Evolutionary conservation across 345 rosid genomes (phyloP), one percentile per base, ranked within the genome.

Genomic region (Eucalyptus pauciflora): DNA sequence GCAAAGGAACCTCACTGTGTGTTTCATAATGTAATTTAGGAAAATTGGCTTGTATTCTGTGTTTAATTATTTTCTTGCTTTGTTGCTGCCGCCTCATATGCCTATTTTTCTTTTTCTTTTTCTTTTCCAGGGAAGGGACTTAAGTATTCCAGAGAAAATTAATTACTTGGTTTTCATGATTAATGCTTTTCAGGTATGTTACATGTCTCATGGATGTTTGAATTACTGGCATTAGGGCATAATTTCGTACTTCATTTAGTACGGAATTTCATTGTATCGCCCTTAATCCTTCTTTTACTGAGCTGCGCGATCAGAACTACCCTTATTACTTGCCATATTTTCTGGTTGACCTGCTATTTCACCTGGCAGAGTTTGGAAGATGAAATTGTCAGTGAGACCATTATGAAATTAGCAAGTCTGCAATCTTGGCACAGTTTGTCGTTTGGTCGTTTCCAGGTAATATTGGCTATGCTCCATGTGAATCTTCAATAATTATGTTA

Each of bases 131-230:
- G 99, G 97, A 92, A 95, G 96, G 91, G 97, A 95, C 41, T 91
- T 98, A 90, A 95, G 90, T 86, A 96, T 94, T 90, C 94, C 98
- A 10, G 99, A 98, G 95, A 98, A 95, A 96, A 96, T 95, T 5
- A 98, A 98, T 90, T 97, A 98, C 94, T 89, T 98, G 88, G 97
- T 98, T 92, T 97, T 98, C 92, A 94, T 98, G 98, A 97, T 98
- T 90, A 96, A 98, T 91, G 98, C 98, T 76, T 98, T 98, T 91
- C 99, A 97, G 99, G 99, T 98, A 94, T 88, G 94, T 76, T 90
- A 50, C 92, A 41, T 86, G 87, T 86, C 54, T 89, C 49, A 18
- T 88, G 25, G 64, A n/a, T 89, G 27, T 64, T 90, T 89, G 85
- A 85, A 33, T 46, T 60, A 7, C 88, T 64, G 86, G 51, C 87